Percentiles rank a stretch among this genome's conserved stretches.
Evolutionary conservation across 2,329 filamentous ascomycete species (phyloP).

Genomic region (Fusarium clavum): DNA sequence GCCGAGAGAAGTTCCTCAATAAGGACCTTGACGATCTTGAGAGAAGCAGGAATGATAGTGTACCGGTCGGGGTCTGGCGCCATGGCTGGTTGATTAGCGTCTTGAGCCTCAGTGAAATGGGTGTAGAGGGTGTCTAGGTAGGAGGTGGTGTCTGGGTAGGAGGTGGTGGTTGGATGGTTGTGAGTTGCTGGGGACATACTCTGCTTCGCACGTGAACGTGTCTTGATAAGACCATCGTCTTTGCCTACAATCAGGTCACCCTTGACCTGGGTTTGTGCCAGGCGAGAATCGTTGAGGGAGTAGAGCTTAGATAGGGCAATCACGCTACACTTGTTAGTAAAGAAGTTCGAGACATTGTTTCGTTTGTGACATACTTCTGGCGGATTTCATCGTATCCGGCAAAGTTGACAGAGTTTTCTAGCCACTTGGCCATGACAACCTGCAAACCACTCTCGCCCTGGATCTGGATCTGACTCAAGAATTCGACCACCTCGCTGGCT

Average conservation of each 20-base stretch:
- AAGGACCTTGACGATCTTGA: slow-evolving; percentile 97
- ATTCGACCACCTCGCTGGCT: slow-evolving; percentile 89
- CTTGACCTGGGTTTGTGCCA: slow-evolving; percentile 85
- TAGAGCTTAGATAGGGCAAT: slow-evolving; percentile 94
- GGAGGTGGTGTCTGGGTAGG: slow-evolving; percentile 18
- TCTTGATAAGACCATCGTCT: slow-evolving; percentile 86
- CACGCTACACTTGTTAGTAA: slow-evolving; percentile 68
- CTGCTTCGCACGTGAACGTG: slow-evolving; percentile 86
- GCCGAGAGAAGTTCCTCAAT: slow-evolving; percentile 91
- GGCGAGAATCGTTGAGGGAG: slow-evolving; percentile 82
- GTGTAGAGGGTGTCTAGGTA: slow-evolving; percentile 37
- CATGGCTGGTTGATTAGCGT: slow-evolving; percentile 45
- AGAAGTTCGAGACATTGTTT: neutral
- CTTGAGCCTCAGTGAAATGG: slow-evolving; percentile 32
- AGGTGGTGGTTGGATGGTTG: slow-evolving; percentile 14
- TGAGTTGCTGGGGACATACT: slow-evolving; percentile 63
- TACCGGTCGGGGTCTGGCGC: slow-evolving; percentile 83
- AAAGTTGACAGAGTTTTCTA: slow-evolving; percentile 97
- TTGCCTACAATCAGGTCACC: slow-evolving; percentile 87
- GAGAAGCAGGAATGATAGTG: slow-evolving; percentile 84
- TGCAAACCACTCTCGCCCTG: slow-evolving; percentile 84
- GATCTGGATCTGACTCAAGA: slow-evolving; percentile 86
- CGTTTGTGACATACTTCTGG: slow-evolving; percentile 77
- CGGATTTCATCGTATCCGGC: slow-evolving; percentile 98
- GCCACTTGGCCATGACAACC: slow-evolving; percentile 92